Evolutionary conservation across 179 eudicot genomes (phyloP), one percentile per base, ranked within the genome.

Genomic region (Silene vulgaris): DNA sequence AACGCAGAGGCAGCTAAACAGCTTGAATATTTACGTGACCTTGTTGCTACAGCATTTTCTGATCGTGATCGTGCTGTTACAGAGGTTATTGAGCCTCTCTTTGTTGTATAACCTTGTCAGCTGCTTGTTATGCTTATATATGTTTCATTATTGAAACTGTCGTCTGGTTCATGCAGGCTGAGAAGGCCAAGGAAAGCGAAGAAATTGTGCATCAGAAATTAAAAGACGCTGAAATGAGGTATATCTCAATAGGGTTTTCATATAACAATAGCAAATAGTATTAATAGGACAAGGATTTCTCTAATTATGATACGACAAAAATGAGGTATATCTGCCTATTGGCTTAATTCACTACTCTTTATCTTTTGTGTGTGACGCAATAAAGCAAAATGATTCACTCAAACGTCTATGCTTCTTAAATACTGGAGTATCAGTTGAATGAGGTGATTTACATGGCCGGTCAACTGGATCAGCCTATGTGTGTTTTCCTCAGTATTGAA

Each of bases 41-140:
- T 82, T 77, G 86, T 92, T 75, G 90, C 95, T 72, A 82, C 88
- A 79, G 99, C 99, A 66, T 92, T 92, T 82, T 83, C 96, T 81
- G 99, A 95, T 78, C 88, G 99, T 75, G 99, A 95, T 86, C 84
- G 85, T 75, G 89, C 99, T 48, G 72, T 92, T 73, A 71, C 89
- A 89, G 97, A 95, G 99, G 99, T 95, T 73, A 37, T 50, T 37
- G 16, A 72, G 23, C 50, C 5, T 74, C 65, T 61, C 30, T 75
- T 69, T 68, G 43, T 40, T 56, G 3, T 1, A 57, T 50, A 59
- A 32, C 71, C 73, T 67, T 79, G 60, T 76, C 21, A 37, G 26
- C 50, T 71, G 60, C 32, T 35, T 17, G 26, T 60, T 13, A 28
- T 56, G 43, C 64, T 32, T 56, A 74, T 73, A 28, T 65, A 21